Base-by-base conservation (phyloP, 441 rosid species). In the Euphorbia celastroides region DNA sequence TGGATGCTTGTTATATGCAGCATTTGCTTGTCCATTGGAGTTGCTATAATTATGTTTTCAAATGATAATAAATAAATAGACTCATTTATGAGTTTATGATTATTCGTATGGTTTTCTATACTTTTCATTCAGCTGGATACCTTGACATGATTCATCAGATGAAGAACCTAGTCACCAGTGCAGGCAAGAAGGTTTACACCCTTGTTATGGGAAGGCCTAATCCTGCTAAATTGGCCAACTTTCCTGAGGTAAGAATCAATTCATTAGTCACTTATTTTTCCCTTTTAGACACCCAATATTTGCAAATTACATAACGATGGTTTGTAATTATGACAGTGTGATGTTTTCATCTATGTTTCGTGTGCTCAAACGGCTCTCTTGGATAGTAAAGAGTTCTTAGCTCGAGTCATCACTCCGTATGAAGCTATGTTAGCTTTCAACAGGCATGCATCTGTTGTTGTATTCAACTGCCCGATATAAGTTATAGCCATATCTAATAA, bases 181-280 rank as follows among this genome's bases (percentile, higher is more conserved):
- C 89, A 50, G 96, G 98, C 19, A 93, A 90, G 78, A 90, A 84
- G 67, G 83, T 87, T 52, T 93, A 93, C 70, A 87, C 84, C 65
- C 86, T 93, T 77, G 95, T 88, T 57, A 89, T 90, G 95, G 97
- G 97, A 70, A 83, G 85, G 70, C 97, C 96, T 64, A 93, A 93
- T 71, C 95, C 97, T n/a, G 90, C 96, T 58, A 93, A 93, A 78
- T 95, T 93, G 61, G 98, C 97, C 26, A 93, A 93, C 78, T 93
- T 90, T 65, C 98, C 93, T 0, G 97, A 93, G 85, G 98, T 85
- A 74, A 70, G 56, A 51, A 46, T 70, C 58, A 16, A 34, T 61
- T 25, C 44, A 48, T 62, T 66, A 30, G 44, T 25, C 38, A 12
- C 13, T 7, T 50, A 23, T 55, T 32, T 66, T 34, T 48, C 50